Evolutionary conservation across 176 grass and related monocot genomes (phyloP).

Genomic region (Eleusine coracana): DNA sequence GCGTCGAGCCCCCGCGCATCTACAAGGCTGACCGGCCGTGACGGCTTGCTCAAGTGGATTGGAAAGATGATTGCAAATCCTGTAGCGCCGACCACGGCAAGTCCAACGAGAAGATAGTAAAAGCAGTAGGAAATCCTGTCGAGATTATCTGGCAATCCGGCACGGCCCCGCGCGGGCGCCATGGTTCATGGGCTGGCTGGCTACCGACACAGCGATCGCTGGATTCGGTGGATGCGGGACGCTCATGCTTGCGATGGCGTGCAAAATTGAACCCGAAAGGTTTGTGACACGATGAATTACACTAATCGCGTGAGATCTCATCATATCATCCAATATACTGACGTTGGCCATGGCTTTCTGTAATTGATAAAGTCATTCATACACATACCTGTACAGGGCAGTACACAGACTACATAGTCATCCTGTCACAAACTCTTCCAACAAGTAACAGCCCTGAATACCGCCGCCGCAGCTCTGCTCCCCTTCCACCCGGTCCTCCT

Average conservation of each 20-base stretch:
- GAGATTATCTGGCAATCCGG: too few species aligned
- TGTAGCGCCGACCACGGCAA: background rate
- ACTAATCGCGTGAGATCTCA: too few species aligned
- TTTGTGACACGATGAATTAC: background rate
- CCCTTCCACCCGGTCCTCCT: background rate
- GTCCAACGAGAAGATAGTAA: background rate
- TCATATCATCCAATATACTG: background rate
- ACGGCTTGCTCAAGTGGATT: background rate
- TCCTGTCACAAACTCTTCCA: background rate
- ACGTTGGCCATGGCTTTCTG: background rate
- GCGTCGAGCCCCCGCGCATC: background rate
- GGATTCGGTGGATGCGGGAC: too few species aligned
- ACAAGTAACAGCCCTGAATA: constrained; percentile 11
- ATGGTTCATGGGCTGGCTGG: background rate
- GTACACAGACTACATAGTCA: background rate
- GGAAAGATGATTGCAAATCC: background rate
- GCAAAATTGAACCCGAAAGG: background rate
- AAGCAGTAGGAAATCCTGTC: background rate
- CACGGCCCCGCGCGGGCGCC: too few species aligned
- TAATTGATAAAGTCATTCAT: too few species aligned
- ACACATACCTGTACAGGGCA: background rate
- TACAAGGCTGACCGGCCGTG: background rate
- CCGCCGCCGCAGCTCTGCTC: background rate
- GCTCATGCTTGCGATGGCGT: background rate
- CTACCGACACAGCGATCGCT: too few species aligned